Base-by-base conservation (phyloP, 2,329 filamentous ascomycete genomes). In the Botrytis fragariae region DNA sequence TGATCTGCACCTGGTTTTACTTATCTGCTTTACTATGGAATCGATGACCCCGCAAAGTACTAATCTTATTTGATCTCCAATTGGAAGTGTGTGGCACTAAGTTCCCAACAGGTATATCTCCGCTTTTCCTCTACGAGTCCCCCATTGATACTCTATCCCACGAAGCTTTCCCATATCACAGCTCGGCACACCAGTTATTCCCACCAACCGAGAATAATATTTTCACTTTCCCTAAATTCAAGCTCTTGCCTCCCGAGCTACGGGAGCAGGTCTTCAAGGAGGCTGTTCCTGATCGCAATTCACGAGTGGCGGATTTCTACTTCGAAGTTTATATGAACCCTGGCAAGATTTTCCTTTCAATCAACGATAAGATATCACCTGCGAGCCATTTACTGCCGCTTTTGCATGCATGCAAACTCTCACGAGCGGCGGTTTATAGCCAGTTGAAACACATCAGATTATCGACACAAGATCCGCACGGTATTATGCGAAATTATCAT, bases 241-340 rank as follows among this genome's bases (percentile, higher is more conserved):
- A 68, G n/a, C 7, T 2, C 42, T 22, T 57, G 39, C 37, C 37
- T 57, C 48, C 54, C 18, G 65, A 57, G 35, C 3, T 68, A 16
- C 65, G 29, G 48, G 4, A 0, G 22, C 8, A 25, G 65, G n/a
- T 68, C 4, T 57, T 68, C 18, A 22, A 32, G n/a, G 35, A 25
- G n/a, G 65, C 48, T 18, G 39, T 68, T 12, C 48, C 48, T 57
- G 7, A 22, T 42, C 35, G 48, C 6, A 42, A 57, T 29, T 57
- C n/a, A 9, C 48, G n/a, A 42, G 48, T 68, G 18, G 18, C 29
- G 1, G 65, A 68, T 68, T 57, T 68, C 37, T 57, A 22, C 25
- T 32, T 68, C 25, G 1, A 3, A n/a, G 8, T 68, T 7, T 0
- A 6, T n/a, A 2, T 2, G 2, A 2, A 32, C 9, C 5, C 9